Percentiles rank a stretch among this genome's conserved stretches.
These are phyloP conservation scores for Teunomyces aglyptinius DNA, from an alignment of 805 yeast species.

Conservation along the genomic window DNA sequence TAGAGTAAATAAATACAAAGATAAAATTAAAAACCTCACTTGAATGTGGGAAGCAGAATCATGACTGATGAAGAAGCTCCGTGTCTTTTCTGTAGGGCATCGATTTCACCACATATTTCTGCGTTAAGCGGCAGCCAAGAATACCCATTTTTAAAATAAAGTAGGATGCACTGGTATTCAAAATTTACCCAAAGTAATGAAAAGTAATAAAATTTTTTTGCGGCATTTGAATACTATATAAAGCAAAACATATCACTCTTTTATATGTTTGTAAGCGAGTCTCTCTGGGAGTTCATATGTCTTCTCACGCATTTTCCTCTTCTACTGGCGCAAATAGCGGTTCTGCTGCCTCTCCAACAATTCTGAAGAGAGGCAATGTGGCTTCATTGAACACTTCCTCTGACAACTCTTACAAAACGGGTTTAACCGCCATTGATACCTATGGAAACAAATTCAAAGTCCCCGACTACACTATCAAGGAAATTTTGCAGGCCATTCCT, in stretches of 20 bases:
- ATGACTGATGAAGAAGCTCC: too few relatives aligned
- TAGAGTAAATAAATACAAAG: neutral
- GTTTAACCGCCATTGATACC: slow-evolving; percentile 46
- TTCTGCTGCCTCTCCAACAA: slow-evolving; percentile 5
- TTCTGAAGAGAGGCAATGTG: slow-evolving; percentile 13
- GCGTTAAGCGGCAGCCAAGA: neutral
- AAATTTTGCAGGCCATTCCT: slow-evolving; percentile 57
- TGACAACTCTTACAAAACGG: slow-evolving; percentile 1
- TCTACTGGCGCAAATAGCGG: slow-evolving; percentile 7
- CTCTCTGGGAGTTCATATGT: slow-evolving; percentile 4
- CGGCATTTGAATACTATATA: slow-evolving; percentile 1
- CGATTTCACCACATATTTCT: neutral
- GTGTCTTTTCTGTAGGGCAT: too few relatives aligned
- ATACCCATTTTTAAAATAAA: neutral
- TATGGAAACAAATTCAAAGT: slow-evolving; percentile 54
- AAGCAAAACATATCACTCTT: slow-evolving; percentile 1
- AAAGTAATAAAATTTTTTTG: slow-evolving; percentile 1
- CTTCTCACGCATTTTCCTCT: slow-evolving; percentile 6
- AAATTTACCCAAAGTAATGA: neutral
- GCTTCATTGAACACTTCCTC: slow-evolving; percentile 12
- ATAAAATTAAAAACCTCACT: too few relatives aligned
- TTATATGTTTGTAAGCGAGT: neutral
- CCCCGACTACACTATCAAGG: slow-evolving; percentile 62
- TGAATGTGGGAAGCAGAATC: too few relatives aligned
- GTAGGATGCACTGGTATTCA: too few relatives aligned